Base-by-base conservation (phyloP, 2,329 filamentous ascomycete species). In the Colletotrichum sp. region DNA sequence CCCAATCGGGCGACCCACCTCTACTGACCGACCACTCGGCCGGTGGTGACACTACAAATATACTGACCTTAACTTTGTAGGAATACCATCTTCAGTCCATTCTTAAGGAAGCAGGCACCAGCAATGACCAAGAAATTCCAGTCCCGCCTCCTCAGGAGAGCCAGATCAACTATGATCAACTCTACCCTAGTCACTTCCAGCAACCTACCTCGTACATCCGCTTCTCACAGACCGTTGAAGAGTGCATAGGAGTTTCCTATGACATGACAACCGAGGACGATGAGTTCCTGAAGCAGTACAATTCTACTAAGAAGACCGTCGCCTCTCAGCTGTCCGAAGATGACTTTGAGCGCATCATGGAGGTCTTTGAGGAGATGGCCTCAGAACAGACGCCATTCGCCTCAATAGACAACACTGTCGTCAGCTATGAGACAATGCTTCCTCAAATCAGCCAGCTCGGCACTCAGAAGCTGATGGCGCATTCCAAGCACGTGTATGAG, bases 221-320 rank as follows among this genome's bases (percentile, higher is more conserved):
- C 79, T 99, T 98, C 87, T 99, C 97, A 78, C 96, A 98, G 79
- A 99, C 97, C 4, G 96, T 99, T 77, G 97, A 99, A 86, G 97
- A 99, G 86, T 98, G 94, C 81, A 94, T 95, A 82, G 95, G 95
- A 81, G 95, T 94, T 83, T 92, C 93, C 81, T 99, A 99, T 92
- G 96, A 98, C 86, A 96, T 99, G 94, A 96, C 93, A 32, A 93
- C 94, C 79, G 95, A 98, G 82, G 97, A 99, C 86, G 94, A 96
- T 84, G 92, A 90, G 72, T 98, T 95, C 83, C 91, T 99, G 80
- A 95, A 93, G 82, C 90, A 92, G 79, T 94, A 97, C 88, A 99
- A 99, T 86, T 89, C 92, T 80, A 96, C 94, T 86, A 92, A 91
- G 81, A 89, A 92, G 76, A 85, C 90, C 60, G 87, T 88, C 63